phyloP scores from a whole-genome alignment of 2,329 filamentous ascomycete genomes.

The Achaetomium macrosporum region DNA sequence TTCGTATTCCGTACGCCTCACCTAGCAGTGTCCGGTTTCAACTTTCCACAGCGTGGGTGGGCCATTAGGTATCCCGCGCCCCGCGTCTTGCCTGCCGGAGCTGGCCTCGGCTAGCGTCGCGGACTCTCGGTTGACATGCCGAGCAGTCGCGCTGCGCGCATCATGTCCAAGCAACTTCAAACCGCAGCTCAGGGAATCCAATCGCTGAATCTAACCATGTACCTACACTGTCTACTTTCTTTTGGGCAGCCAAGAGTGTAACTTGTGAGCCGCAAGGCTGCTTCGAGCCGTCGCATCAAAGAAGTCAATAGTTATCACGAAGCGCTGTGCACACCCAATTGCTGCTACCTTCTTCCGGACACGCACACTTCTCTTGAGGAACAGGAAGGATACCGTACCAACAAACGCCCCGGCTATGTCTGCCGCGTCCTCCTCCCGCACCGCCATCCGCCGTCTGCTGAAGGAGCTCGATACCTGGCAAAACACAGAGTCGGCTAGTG shows the following conservation, averaged over 20 bases:
- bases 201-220: too few species aligned
- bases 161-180: not conserved
- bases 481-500: constrained; percentile 41
- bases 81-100: not conserved
- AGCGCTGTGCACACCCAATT: not conserved
- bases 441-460: constrained; percentile 51
- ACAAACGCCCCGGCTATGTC: constrained; percentile 1
- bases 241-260: not conserved
- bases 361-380: not conserved
- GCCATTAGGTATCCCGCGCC: not conserved
- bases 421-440: constrained; percentile 28
- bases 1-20: too few species aligned
- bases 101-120: not conserved
- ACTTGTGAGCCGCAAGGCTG: not conserved
- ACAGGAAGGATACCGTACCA: not conserved
- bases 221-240: not conserved
- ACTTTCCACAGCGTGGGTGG: not conserved
- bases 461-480: constrained; percentile 52
- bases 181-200: too few species aligned
- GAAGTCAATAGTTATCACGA: not conserved
- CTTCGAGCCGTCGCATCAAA: not conserved
- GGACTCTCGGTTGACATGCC: too few species aligned
- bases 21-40: too few species aligned
- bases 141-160: too few species aligned
- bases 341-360: not conserved